Percentiles rank a stretch among this genome's conserved stretches.
These are phyloP conservation scores for Phytophthora pisi DNA, from an alignment of 352 stramenopile species.

Conservation along the genomic window DNA sequence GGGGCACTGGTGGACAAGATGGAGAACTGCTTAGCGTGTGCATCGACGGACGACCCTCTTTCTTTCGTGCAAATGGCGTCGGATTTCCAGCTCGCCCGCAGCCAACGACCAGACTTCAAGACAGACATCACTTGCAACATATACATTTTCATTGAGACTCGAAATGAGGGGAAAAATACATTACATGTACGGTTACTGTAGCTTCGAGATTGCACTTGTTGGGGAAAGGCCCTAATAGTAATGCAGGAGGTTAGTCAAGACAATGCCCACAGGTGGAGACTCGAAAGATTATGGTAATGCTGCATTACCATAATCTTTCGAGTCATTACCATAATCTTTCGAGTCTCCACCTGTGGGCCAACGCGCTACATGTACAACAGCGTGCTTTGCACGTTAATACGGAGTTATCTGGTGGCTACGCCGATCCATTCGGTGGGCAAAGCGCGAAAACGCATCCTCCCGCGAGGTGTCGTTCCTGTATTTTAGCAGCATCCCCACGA, in stretches of 20 bases:
- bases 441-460: slow-evolving; percentile 13
- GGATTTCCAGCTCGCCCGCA: background rate
- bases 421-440: background rate
- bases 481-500: slow-evolving; percentile 15
- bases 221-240: no score
- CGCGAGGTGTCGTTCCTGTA: slow-evolving; percentile 1
- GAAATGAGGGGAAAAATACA: no score
- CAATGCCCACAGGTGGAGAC: no score
- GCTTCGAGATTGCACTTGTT: background rate
- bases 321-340: slow-evolving; percentile 24
- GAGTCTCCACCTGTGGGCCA: slow-evolving; percentile 2
- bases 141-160: no score
- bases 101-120: background rate
- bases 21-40: background rate
- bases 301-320: no score
- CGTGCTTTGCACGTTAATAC: slow-evolving; percentile 10
- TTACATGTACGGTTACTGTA: no score
- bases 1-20: background rate
- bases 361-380: no score
- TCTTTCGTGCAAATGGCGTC: slow-evolving; percentile 8
- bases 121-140: background rate
- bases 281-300: no score
- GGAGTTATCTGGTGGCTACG: slow-evolving; percentile 7
- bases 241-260: no score
- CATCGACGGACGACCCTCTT: slow-evolving; percentile 7